Conservation (phyloP, 306 rosid genomes). For the Pyrus betulifolia region DNA sequence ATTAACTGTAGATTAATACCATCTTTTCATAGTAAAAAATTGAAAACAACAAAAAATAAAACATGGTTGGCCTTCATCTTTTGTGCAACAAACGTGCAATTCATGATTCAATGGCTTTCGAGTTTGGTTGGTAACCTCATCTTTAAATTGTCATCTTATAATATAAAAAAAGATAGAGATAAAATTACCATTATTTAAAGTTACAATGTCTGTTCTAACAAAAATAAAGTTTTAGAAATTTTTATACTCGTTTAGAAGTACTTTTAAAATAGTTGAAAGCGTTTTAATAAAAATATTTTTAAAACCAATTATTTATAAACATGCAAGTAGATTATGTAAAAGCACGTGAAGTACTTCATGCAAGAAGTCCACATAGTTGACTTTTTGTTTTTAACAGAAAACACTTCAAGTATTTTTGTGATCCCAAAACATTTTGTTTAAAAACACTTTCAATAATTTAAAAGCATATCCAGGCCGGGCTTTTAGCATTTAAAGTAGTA, state of each 20-base stretch:
- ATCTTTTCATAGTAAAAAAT: background rate
- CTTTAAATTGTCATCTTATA: background rate
- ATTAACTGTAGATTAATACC: background rate
- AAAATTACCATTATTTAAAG: background rate
- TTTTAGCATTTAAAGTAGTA: background rate
- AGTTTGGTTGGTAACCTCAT: constrained; percentile 1
- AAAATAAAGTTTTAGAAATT: background rate
- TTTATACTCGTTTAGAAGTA: no score
- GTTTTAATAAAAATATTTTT: no score
- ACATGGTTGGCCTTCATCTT: background rate
- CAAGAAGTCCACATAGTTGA: no score
- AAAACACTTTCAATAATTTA: no score
- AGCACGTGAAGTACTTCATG: accelerated
- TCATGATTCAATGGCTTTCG: constrained; percentile 12
- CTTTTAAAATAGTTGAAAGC: no score
- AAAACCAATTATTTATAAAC: no score
- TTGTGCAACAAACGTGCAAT: constrained; percentile 2
- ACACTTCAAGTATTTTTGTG: no score
- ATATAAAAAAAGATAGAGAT: background rate
- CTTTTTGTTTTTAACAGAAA: no score
- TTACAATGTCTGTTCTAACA: background rate
- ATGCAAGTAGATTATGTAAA: no score
- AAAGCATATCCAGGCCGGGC: no score
- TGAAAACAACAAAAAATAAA: background rate
- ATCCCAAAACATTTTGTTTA: no score